A percentile compares a stretch with the other conserved stretches of the same genome.
phyloP scores from a whole-genome alignment of 257 asterid genomes.

The Anisodus tanguticus region DNA sequence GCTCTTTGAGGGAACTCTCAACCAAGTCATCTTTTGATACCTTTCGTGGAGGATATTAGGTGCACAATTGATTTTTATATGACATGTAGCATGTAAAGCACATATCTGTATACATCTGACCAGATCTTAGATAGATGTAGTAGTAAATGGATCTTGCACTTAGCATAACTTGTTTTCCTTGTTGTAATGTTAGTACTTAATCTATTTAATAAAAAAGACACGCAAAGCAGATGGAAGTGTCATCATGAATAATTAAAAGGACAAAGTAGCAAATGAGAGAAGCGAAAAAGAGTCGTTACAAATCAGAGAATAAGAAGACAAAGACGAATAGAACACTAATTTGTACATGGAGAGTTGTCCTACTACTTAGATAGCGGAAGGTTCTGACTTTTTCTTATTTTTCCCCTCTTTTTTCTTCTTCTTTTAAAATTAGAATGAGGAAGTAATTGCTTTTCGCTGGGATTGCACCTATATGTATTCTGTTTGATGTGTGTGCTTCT shows the following conservation, averaged over 20 bases:
- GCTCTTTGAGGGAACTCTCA: not conserved
- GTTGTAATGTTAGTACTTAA: not conserved
- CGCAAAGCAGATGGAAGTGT: not conserved
- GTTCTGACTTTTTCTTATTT: not conserved
- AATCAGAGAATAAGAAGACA: not conserved
- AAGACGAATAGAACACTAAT: not conserved
- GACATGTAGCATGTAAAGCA: not conserved
- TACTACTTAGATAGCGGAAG: no score
- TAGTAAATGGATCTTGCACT: not conserved
- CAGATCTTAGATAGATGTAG: not conserved
- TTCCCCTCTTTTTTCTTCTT: not conserved
- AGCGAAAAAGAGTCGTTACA: not conserved
- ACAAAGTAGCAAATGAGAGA: not conserved
- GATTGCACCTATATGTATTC: not conserved
- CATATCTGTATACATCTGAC: not conserved
- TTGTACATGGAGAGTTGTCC: not conserved
- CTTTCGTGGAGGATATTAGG: not conserved
- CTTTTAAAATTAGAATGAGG: not conserved
- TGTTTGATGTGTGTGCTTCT: not conserved
- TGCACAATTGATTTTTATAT: conserved; percentile 5
- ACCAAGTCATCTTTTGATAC: not conserved
- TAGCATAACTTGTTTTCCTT: not conserved
- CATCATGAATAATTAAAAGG: not conserved
- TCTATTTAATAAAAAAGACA: not conserved
- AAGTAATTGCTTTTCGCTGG: not conserved